Evolutionary conservation across 2,329 filamentous ascomycete genomes (phyloP).

Genomic region (Trichothecium roseum): DNA sequence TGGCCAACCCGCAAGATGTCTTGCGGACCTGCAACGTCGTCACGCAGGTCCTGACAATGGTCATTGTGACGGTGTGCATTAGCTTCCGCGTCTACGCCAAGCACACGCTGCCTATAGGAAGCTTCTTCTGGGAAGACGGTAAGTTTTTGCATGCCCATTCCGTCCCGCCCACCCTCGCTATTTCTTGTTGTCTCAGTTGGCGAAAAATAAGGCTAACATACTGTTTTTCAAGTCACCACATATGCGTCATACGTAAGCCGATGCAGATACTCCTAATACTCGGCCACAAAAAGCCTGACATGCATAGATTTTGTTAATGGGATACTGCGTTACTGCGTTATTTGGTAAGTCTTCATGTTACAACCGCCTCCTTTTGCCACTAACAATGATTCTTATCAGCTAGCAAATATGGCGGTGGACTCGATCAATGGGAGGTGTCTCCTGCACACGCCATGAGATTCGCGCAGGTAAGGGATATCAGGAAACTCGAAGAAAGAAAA

Average conservation of each 20-base stretch:
- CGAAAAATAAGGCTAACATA: background rate
- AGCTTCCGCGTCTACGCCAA: constrained; percentile 15
- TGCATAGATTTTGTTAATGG: constrained; percentile 15
- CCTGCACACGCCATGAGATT: constrained; percentile 18
- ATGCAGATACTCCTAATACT: background rate
- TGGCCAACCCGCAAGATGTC: constrained; percentile 15
- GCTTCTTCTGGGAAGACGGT: constrained; percentile 16
- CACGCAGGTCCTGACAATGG: constrained; percentile 16
- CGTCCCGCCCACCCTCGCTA: no score
- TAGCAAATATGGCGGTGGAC: constrained; percentile 22
- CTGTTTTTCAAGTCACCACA: constrained; percentile 8
- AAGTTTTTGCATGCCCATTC: constrained; percentile 7
- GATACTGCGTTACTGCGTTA: constrained; percentile 14
- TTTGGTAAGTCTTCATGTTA: constrained; percentile 13
- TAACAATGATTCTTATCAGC: constrained; percentile 9
- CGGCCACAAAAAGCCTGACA: no score
- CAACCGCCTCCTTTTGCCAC: no score
- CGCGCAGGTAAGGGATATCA: constrained; percentile 17
- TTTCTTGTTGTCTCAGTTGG: no score
- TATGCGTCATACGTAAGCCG: constrained; percentile 10
- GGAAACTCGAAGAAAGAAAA: background rate
- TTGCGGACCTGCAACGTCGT: constrained; percentile 15
- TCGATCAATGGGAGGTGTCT: constrained; percentile 21
- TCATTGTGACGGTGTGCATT: constrained; percentile 15
- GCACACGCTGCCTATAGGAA: constrained; percentile 7